Evolutionary conservation across 257 asterid species (phyloP), one percentile per base, ranked within the genome.

Genomic region (Leonotis leonurus): DNA sequence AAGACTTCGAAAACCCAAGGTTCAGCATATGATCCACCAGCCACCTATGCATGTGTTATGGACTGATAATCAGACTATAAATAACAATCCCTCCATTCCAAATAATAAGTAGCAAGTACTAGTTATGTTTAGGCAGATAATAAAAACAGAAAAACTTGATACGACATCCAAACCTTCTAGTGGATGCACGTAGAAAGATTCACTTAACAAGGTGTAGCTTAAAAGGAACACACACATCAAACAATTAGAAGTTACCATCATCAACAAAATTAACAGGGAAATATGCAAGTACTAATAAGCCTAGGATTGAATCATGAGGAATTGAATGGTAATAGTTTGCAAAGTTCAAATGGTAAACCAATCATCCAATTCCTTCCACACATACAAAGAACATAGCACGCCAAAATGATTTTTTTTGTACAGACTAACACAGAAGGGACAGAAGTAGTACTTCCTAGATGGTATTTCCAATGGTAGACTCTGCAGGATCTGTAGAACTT

Each of bases 1-100:
- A 60, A n/a, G 89, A 83, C 81, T 81, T 85, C 1, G 99, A 89
- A 81, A 86, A 93, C 61, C 97, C 95, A 6, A 82, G 91, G 71
- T 79, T 54, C 70, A 79, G 69, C 95, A 93, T 65, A 81, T 83
- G 87, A 71, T 89, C 96, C n/a, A 89, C 94, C 73, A 93, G 73
- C 99, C 99, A 89, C 83, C 98, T 88, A 40, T 18, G 54, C 46
- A 64, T 22, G 60, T 37, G 69, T 64, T 57, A 46, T 21, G 56
- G 52, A 56, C 12, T 10, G 22, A 56, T 65, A 53, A 60, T 46
- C 48, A 33, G 25, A 56, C 56, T 35, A 11, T 46, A 27, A 56
- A 37, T 22, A 72, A 76, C 39, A 57, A 52, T 14, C 14, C 25
- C 14, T 17, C 30, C 41, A 14, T 33, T 32, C 63, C 33, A 26